A percentile compares a stretch with the other conserved stretches of the same genome.
phyloP scores from a whole-genome alignment of 768 basidiomycete species.

The Chlorophyllum brunneum region DNA sequence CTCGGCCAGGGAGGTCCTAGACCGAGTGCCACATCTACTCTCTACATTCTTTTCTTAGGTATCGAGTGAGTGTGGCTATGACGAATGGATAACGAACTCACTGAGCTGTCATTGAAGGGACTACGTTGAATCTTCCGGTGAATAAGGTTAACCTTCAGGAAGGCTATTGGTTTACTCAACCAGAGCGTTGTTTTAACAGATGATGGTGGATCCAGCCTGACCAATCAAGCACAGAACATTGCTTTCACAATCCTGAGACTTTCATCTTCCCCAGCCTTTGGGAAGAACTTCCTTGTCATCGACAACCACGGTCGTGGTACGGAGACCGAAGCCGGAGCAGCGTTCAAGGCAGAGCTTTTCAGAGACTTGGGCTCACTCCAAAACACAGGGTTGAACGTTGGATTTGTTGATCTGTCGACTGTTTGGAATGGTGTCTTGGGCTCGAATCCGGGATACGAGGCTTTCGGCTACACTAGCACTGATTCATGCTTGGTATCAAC shows the following conservation, averaged over 20 bases:
- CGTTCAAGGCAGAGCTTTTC: slow-evolving; percentile 42
- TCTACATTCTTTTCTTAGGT: slow-evolving; percentile 51
- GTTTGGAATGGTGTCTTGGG: slow-evolving; percentile 45
- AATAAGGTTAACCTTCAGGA: neutral
- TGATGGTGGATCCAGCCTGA: slow-evolving; percentile 15
- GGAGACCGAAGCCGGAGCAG: slow-evolving; percentile 35
- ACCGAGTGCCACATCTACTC: slow-evolving; percentile 39
- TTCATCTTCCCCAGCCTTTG: slow-evolving; percentile 41
- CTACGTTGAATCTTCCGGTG: slow-evolving; percentile 34
- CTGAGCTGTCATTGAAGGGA: slow-evolving; percentile 29
- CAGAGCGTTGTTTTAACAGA: neutral
- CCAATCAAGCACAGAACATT: slow-evolving; percentile 28
- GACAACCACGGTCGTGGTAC: slow-evolving; percentile 49
- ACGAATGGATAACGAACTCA: neutral
- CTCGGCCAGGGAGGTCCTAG: slow-evolving; percentile 17
- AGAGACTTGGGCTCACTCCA: slow-evolving; percentile 31
- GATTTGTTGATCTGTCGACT: slow-evolving; percentile 40
- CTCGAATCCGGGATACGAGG: slow-evolving; percentile 37
- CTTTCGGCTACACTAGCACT: slow-evolving; percentile 45
- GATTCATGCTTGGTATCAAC: slow-evolving; percentile 2
- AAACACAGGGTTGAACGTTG: slow-evolving; percentile 33
- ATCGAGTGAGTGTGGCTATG: slow-evolving; percentile 36
- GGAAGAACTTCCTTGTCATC: slow-evolving; percentile 45
- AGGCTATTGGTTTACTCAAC: too few species aligned
- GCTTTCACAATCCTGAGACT: slow-evolving; percentile 35